phyloP scores from a whole-genome alignment of 176 grass and related monocot genomes.

The Cenchrus fungigraminus region DNA sequence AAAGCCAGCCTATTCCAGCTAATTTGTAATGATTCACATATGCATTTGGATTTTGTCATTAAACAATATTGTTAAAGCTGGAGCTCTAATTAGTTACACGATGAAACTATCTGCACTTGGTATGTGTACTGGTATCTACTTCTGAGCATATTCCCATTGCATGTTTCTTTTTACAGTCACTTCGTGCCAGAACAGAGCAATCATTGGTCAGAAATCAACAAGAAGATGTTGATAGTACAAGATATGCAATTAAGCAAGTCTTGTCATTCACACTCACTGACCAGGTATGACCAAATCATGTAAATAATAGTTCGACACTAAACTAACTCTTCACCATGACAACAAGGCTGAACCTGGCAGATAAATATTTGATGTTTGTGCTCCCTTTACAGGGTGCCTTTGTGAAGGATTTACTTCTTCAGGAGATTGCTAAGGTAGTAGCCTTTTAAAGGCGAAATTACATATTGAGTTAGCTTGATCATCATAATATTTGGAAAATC shows the following conservation, averaged over 20 bases:
- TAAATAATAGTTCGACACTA: conserved; percentile 24
- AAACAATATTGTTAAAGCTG: not conserved
- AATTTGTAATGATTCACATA: not conserved
- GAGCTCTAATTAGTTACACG: not conserved
- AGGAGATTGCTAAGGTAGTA: conserved; percentile 91
- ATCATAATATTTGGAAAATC: conserved; percentile 17
- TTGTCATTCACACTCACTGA: conserved; percentile 90
- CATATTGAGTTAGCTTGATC: not conserved
- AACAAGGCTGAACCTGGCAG: conserved; percentile 14
- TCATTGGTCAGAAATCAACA: conserved; percentile 56
- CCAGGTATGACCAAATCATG: conserved; percentile 57
- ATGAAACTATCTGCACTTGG: not conserved
- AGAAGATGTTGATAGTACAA: conserved; percentile 55
- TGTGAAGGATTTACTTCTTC: conserved; percentile 95
- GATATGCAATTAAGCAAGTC: conserved; percentile 75
- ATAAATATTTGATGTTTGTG: conserved; percentile 36
- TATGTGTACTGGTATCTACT: not conserved
- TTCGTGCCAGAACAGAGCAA: conserved; percentile 84
- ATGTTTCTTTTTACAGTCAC: conserved; percentile 63
- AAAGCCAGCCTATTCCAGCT: not conserved
- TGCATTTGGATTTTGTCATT: not conserved
- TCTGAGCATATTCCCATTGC: conserved; percentile 21
- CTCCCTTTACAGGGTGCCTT: conserved; percentile 85
- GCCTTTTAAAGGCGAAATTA: conserved; percentile 3
- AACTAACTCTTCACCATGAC: conserved; percentile 31